These are phyloP conservation scores for Patellifolia procumbens DNA, from an alignment of 179 eudicot genomes.

Conservation along the genomic window DNA sequence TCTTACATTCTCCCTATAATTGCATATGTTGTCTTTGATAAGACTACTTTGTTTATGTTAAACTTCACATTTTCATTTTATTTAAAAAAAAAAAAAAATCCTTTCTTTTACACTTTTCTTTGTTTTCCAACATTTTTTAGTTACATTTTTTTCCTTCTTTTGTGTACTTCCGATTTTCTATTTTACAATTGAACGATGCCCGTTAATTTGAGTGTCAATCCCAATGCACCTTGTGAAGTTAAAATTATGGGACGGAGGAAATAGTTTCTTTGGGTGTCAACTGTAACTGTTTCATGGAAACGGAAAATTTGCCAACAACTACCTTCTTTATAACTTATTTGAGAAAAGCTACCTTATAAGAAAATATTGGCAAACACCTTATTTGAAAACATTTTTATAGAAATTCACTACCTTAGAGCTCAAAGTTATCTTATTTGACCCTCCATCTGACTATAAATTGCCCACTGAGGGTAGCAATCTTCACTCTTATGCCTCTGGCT, in stretches of 20 bases:
- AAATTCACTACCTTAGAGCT: neutral
- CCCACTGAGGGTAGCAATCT: neutral
- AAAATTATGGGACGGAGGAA: neutral
- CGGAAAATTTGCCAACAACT: neutral
- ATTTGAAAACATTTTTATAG: neutral
- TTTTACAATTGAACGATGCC: too few relatives aligned
- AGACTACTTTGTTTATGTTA: neutral
- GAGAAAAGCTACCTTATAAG: neutral
- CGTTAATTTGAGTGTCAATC: neutral
- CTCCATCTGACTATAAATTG: neutral
- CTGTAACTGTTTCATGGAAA: neutral
- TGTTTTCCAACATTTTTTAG: neutral
- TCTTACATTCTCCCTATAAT: neutral
- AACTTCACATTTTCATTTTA: too few relatives aligned
- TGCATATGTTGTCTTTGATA: neutral
- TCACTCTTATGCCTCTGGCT: neutral
- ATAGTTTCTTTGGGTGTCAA: neutral
- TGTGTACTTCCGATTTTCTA: neutral
- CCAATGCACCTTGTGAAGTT: neutral
- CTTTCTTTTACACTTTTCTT: neutral
- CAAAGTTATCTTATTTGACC: neutral
- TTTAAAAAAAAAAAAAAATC: too few relatives aligned
- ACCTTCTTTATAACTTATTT: neutral
- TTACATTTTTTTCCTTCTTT: neutral
- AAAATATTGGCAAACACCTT: neutral